Base-by-base conservation (phyloP, 768 basidiomycete species). In the Trametes villosa region DNA sequence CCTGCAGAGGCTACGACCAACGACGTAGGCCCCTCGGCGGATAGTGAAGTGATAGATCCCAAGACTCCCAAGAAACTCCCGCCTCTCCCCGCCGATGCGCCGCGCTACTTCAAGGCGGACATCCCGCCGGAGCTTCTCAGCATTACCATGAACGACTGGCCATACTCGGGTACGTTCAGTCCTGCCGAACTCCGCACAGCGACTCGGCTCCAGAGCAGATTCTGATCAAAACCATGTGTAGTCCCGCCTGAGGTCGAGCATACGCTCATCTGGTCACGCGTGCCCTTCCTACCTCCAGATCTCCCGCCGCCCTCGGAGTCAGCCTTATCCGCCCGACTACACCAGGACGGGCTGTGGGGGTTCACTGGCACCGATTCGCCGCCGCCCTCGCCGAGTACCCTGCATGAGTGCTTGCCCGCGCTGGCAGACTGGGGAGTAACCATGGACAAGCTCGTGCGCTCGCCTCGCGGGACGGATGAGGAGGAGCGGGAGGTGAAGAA, bases 91-190 rank as follows among this genome's bases (percentile, higher is more conserved):
- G 56, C 65, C 8, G 68, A 75, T 53, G 70, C 74, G 3, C 85
- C 84, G 8, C 74, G 78, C 13, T 90, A 89, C 71, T 94, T 94
- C 72, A 85, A 79, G 33, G 82, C 81, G 12, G 78, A 87, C 63
- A 86, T 85, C 9, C 83, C 88, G 0, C 65, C 78, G 13, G 76
- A 84, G 34, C 76, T 84, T 53, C 75, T 91, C 64, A 88, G 86
- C 67, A 85, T 93, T 61, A 88, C 88, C 46, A 86, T 78, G 67
- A 92, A 94, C 68, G 91, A 93, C 70, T 95, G 92, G 92, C 92
- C 92, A 0, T 95, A 95, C 72, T 92, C 90, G 7, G 85, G 90
- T 88, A 12, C 40, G 9, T 46, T 13, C 52, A 33, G n/a, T n/a
- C n/a, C n/a, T n/a, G n/a, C n/a, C n/a, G n/a, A n/a, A n/a, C n/a